Base-by-base conservation (phyloP, 73 alveolate species). In the Effrenium voratum region DNA sequence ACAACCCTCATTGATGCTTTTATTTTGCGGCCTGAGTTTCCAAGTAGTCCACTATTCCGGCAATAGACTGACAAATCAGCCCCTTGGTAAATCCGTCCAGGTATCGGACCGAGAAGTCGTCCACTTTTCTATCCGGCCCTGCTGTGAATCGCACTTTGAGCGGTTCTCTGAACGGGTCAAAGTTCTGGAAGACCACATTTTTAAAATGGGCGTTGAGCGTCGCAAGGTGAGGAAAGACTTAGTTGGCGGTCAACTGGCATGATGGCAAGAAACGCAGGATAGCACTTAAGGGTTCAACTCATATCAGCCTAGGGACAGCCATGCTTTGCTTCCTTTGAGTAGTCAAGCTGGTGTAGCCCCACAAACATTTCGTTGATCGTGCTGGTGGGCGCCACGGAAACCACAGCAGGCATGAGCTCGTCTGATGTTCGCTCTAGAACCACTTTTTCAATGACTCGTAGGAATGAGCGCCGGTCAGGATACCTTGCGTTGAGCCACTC, bases 111-210 rank as follows among this genome's bases (percentile, higher is more conserved):
- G 24, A 2, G 36, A 76, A 76, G 41, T 32, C 26, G 2, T 15
- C 40, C 87, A 76, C 59, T 22, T 34, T 40, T 8, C 87, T 8
- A 26, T 34, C 10, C 36, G 47, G 34, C 32, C 40, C 5, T 36
- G 19, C 40, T 3, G 30, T 5, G 50, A 76, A 76, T 34, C 24
- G 10, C 40, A 76, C 87, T 44, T 38, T 57, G 43, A 76, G 36
- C n/a, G 87, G 87, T 40, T 76, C 87, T 40, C 87, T 36, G 44
- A 8, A 76, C 63, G 87, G 87, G 24, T 76, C 87, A 34, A 76
- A 41, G 87, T 44, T 44, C 43, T 41, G 3, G n/a, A 6, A 34
- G 43, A 76, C 36, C 8, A 76, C 32, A 60, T 38, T 76, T 36
- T 76, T 44, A 10, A 76, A 40, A 38, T 76, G 87, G 60, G 40